Conservation (phyloP, 2,329 filamentous ascomycete genomes). For the Bipolaris victoriae region DNA sequence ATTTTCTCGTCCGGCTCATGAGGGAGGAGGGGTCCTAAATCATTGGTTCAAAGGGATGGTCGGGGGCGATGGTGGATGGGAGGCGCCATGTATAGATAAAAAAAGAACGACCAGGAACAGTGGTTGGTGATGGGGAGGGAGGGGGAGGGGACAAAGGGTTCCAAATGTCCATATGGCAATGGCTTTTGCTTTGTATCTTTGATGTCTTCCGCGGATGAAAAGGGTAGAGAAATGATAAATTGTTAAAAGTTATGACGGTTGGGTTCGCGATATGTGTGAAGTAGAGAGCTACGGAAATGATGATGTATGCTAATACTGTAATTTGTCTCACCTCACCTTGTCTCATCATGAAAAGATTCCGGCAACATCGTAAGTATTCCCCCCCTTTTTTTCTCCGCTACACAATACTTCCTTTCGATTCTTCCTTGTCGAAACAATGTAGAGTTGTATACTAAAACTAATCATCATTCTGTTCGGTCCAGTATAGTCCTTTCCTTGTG, state of each 20-base stretch:
- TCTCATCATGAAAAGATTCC: too few species aligned
- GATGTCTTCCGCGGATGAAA: constrained; percentile 4
- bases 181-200: constrained; percentile 2
- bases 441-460: too few species aligned
- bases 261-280: too few species aligned
- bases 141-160: neutral
- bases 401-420: too few species aligned
- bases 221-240: constrained; percentile 15
- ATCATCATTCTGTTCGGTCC: too few species aligned
- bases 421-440: too few species aligned
- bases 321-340: too few species aligned
- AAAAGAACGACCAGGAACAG: neutral
- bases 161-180: neutral
- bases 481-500: too few species aligned
- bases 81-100: constrained; percentile 19
- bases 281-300: too few species aligned
- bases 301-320: too few species aligned
- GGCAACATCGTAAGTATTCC: too few species aligned
- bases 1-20: neutral
- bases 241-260: constrained; percentile 1
- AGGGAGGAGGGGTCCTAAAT: neutral
- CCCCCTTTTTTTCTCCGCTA: too few species aligned
- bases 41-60: constrained; percentile 2
- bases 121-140: neutral
- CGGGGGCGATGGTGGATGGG: neutral